Evolutionary conservation across 805 yeast species (phyloP), one percentile per base, ranked within the genome.

Genomic region (Pichia ethanolica): DNA sequence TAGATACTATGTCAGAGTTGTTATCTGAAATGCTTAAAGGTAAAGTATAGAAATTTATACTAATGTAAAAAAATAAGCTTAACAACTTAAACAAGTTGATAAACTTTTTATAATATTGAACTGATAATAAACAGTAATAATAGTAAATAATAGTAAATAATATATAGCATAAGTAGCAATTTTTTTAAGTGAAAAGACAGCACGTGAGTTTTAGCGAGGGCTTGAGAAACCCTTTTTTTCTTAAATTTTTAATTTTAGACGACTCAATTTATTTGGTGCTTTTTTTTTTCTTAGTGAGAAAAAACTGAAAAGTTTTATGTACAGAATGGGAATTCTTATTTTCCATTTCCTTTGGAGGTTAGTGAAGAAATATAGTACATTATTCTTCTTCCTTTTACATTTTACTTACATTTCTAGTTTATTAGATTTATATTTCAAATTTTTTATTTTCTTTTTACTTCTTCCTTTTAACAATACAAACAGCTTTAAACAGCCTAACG

Each of bases 401-500:
- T n/a, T n/a, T n/a, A n/a, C n/a, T n/a, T n/a, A n/a, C n/a, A n/a
- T n/a, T n/a, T n/a, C n/a, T n/a, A n/a, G n/a, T n/a, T n/a, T n/a
- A n/a, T n/a, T n/a, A n/a, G n/a, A n/a, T n/a, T n/a, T n/a, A n/a
- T n/a, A n/a, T n/a, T n/a, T n/a, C n/a, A n/a, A n/a, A n/a, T n/a
- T 20, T 20, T 20, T 20, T 20, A 20, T 20, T 20, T 36, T 13
- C 25, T 38, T 20, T 34, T 13, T 3, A 11, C 5, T 14, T 25
- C n/a, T 37, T 41, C 35, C 39, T 34, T 39, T 32, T 34, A n/a
- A 7, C 33, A 28, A 27, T 14, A 1, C 28, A 44, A 40, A 26
- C 44, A 63, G 84, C 93, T 88, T 88, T 87, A 88, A 88, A 84
- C 82, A 84, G 75, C 96, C 96, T 86, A 82, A 77, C 89, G 82